Base-by-base conservation (phyloP, 192 early-diverging fungal species). In the Gorgonomyces haynaldii region DNA sequence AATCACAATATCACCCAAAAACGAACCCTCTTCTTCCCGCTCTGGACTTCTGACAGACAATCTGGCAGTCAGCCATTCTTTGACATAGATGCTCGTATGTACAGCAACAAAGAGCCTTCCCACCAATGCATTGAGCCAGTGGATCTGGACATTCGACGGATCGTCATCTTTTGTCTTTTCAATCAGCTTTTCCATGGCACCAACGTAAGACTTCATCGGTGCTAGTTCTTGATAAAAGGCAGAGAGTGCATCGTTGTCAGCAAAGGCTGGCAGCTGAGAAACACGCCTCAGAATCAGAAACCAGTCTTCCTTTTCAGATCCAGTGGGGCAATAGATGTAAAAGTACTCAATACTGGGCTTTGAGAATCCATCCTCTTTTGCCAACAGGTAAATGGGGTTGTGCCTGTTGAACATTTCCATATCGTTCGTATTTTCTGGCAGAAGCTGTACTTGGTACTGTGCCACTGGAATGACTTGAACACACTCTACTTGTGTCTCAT, bases 231-330 rank as follows among this genome's bases (percentile, higher is more conserved):
- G 45, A 43, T 51, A 59, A 42, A 45, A 57, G 23, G 31, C 35
- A 3, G 52, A 51, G 9, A 58, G 52, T 3, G 60, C 60, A 31
- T 56, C 65, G 17, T 26, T 42, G 35, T 67, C 65, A 17, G 64
- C 64, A 51, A 44, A 34, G 2, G 44, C 24, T 4, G 64, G 64
- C 15, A 67, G 49, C n/a, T 41, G 23, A 15, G 80, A 68, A 37
- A 81, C 84, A 53, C 82, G 78, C 34, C 78, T 57, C 19, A 94
- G 66, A 7, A 86, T 82, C 63, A 91, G 81, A 45, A 84, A 86
- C 81, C 88, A 90, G 54, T 87, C 85, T 56, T 94, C 90, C 58
- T 94, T 94, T 31, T 89, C 85, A 7, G 63, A 69, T 16, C 37
- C 45, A 6, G 53, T 64, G 7, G 54, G 51, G 15, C 37, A 34